These are phyloP conservation scores for Russula dissimulans DNA, from an alignment of 768 basidiomycete species.

Conservation along the genomic window DNA sequence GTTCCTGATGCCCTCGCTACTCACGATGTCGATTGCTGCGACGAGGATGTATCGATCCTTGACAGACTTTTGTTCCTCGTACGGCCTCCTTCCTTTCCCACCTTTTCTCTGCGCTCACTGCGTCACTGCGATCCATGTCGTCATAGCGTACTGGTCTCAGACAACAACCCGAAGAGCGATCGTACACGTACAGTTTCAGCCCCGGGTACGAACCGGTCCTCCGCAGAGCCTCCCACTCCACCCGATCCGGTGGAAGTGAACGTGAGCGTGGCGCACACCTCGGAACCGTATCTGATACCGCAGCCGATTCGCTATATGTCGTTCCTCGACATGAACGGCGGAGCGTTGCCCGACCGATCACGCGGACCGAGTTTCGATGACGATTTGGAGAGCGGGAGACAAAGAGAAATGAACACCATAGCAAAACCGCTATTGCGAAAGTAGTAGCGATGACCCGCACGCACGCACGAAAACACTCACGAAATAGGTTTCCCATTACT, in stretches of 20 bases:
- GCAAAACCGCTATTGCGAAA: background rate
- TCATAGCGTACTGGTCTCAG: too few species aligned
- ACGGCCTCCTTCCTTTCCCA: background rate
- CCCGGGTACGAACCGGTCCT: background rate
- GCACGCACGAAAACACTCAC: too few species aligned
- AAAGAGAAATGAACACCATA: background rate
- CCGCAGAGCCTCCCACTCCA: too few species aligned
- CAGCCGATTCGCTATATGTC: background rate
- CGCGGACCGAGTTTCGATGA: background rate
- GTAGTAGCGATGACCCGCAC: background rate
- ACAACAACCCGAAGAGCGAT: background rate
- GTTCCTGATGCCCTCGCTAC: background rate
- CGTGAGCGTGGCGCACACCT: background rate
- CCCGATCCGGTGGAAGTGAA: background rate
- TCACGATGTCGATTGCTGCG: background rate
- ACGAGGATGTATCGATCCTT: background rate
- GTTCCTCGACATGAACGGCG: background rate
- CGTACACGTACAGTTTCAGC: background rate
- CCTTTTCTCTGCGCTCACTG: background rate
- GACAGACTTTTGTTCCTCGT: background rate
- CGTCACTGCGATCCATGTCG: background rate
- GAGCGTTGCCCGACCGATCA: too few species aligned
- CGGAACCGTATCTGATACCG: background rate
- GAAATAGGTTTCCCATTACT: too few species aligned
- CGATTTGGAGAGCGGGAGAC: background rate